A percentile compares a stretch with the other conserved stretches of the same genome.
phyloP scores from a whole-genome alignment of 441 rosid genomes.

The Adansonia gregorii region DNA sequence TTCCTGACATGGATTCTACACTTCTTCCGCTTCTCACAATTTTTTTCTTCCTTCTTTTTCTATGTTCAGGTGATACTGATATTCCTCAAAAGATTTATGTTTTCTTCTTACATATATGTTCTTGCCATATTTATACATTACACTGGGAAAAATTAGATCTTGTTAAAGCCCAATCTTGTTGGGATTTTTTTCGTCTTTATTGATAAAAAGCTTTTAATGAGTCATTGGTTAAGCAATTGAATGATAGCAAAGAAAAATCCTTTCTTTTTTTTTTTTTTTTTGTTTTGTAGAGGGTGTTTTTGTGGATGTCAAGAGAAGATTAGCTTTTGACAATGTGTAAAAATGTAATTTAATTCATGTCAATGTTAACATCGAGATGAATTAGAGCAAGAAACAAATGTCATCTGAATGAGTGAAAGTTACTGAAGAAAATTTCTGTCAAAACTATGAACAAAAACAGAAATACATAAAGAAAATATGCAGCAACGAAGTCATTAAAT shows the following conservation, averaged over 20 bases:
- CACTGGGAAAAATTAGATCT: not conserved
- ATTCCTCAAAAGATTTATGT: not conserved
- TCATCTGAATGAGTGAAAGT: not conserved
- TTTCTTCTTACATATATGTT: not conserved
- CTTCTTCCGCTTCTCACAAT: conserved; percentile 43
- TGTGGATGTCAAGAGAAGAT: not conserved
- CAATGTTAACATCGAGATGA: not conserved
- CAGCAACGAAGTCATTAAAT: not conserved
- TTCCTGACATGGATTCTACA: conserved; percentile 47
- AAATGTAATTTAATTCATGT: not conserved
- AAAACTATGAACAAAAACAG: not conserved
- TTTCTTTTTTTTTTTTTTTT: not conserved
- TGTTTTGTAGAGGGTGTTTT: not conserved
- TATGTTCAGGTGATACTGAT: conserved; percentile 59
- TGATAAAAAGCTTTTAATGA: not conserved
- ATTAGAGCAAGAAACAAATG: not conserved
- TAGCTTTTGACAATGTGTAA: not conserved
- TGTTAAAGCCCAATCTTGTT: not conserved
- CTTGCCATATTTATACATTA: not conserved
- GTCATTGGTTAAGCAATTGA: not conserved
- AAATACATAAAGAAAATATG: not conserved
- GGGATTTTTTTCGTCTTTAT: not conserved
- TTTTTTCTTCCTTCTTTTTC: conserved; percentile 55
- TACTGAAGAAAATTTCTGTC: not conserved
- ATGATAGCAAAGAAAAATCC: not conserved